Base-by-base conservation (phyloP, 148 eudicot genomes). In the Cornus kousa region DNA sequence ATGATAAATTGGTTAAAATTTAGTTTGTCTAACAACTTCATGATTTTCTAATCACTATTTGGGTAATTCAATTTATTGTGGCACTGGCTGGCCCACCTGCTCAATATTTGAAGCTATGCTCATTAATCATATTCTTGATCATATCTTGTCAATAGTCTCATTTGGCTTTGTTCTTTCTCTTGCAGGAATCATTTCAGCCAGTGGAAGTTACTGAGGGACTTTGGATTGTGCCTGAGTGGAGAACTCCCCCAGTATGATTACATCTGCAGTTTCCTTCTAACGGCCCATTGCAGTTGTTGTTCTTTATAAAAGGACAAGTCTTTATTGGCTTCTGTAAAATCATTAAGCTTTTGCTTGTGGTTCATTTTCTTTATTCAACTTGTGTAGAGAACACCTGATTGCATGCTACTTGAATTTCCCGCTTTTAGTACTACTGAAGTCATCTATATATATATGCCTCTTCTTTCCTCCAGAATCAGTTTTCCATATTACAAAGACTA, bases 191-290 rank as follows among this genome's bases (percentile, higher is more conserved):
- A 72, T 95, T 95, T 88, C 88, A 89, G 75, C 97, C 99, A 3
- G 90, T 95, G 79, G 88, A 95, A 89, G 87, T 95, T 68, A 85
- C 87, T 43, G 84, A 93, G 70, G 94, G 97, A 78, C 91, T 95
- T 65, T 95, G 99, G 99, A 85, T 93, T 84, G 97, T 93, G 79
- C 97, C 99, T n/a, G 94, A 91, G 87, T 91, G 99, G 99, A 89
- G 82, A 80, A 79, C 88, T 55, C 92, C 97, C 80, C 94, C 93
- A 28, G 99, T 95, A 90, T 81, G 91, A 72, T 72, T 78, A 74
- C 74, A 50, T 43, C 67, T 74, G 19, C 73, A 13, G 35, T 69
- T 78, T 83, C 24, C 23, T 9, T 84, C 55, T 11, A 14, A 19
- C 35, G 32, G 33, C 24, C 62, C 43, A 57, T 67, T 53, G 16